Conservation (phyloP, 1,284 basidiomycete genomes). For the Heterobasidion irregulare region DNA sequence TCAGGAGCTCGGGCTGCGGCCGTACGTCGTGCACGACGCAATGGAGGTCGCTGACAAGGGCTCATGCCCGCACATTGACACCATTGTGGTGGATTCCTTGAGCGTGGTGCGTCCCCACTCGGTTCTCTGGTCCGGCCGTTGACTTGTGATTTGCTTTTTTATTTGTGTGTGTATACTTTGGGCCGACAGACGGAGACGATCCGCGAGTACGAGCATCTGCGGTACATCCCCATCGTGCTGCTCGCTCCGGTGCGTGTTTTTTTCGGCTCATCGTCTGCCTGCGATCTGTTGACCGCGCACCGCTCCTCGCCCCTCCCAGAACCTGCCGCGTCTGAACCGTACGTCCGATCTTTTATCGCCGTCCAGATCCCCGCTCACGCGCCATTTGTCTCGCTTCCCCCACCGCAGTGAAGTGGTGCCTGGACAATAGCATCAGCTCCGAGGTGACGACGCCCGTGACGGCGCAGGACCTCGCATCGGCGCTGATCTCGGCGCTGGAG, state of each 20-base stretch:
- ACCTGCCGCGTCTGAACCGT: slow-evolving; percentile 67
- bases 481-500: slow-evolving; percentile 91
- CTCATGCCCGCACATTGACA: slow-evolving; percentile 86
- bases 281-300: background rate
- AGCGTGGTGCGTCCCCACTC: slow-evolving; percentile 49
- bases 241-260: slow-evolving; percentile 55
- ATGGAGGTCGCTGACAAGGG: slow-evolving; percentile 76
- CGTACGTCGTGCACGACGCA: slow-evolving; percentile 74
- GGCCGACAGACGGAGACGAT: slow-evolving; percentile 72
- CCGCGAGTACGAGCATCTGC: slow-evolving; percentile 88
- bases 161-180: background rate
- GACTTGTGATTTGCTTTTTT: slow-evolving; percentile 1
- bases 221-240: slow-evolving; percentile 97
- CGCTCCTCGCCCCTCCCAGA: slow-evolving; percentile 22
- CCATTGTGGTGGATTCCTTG: slow-evolving; percentile 90
- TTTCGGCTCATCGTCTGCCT: background rate
- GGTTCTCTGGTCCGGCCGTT: background rate
- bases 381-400: background rate
- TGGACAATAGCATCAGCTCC: slow-evolving; percentile 86
- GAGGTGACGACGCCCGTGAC: slow-evolving; percentile 89
- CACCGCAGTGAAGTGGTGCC: slow-evolving; percentile 77
- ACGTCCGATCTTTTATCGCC: slow-evolving; percentile 29
- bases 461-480: slow-evolving; percentile 85
- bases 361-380: background rate
- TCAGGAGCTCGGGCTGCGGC: slow-evolving; percentile 74